Conservation (phyloP, 2,329 filamentous ascomycete genomes). For the Geosmithia morbida region DNA sequence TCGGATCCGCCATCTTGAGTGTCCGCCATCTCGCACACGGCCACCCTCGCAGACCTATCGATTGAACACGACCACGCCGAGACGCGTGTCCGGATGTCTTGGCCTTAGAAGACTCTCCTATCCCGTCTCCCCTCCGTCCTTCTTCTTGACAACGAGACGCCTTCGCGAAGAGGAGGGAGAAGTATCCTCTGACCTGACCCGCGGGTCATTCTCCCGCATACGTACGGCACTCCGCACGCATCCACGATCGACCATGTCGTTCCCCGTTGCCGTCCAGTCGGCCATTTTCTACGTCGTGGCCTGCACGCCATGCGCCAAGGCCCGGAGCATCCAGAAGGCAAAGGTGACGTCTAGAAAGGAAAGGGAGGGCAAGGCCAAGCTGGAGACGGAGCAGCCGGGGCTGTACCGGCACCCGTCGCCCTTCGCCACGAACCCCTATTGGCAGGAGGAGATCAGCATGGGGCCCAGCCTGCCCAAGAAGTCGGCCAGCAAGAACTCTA, state of each 20-base stretch:
- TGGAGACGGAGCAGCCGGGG: constrained; percentile 56
- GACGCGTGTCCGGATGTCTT: not conserved
- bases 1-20: not conserved
- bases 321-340: constrained; percentile 54
- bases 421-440: constrained; percentile 78
- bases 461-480: constrained; percentile 62
- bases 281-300: constrained; percentile 66
- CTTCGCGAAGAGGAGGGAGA: not conserved
- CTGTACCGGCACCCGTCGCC: constrained; percentile 68
- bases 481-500: constrained; percentile 39
- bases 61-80: not conserved
- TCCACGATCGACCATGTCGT: constrained; percentile 18
- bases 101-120: not conserved
- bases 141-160: not conserved
- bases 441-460: constrained; percentile 73
- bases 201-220: not conserved
- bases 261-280: constrained; percentile 53
- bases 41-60: no score
- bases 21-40: no score
- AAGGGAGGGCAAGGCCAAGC: constrained; percentile 46
- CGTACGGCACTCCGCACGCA: not conserved
- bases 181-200: not conserved
- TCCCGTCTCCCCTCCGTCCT: not conserved
- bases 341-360: constrained; percentile 57
- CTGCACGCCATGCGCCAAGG: constrained; percentile 64